Evolutionary conservation across 1,139 yeast species (phyloP).

Genomic region (Protomyces pachydermus): DNA sequence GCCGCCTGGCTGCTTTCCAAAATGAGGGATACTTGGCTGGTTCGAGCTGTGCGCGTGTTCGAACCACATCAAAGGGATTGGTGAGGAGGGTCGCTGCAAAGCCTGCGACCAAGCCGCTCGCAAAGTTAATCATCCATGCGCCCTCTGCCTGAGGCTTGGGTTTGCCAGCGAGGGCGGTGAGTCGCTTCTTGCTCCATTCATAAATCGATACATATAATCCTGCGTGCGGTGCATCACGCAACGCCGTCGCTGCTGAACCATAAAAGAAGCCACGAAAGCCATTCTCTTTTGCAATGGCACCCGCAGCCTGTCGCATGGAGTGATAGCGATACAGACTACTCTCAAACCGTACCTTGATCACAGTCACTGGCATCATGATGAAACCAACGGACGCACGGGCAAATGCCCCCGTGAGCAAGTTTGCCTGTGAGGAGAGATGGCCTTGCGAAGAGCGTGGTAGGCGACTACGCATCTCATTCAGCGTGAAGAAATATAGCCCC

Average conservation of each 20-base stretch:
- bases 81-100: slow-evolving; percentile 77
- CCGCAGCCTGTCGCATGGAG: slow-evolving; percentile 59
- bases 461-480: slow-evolving; percentile 43
- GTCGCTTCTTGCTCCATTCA: slow-evolving; percentile 30
- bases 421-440: slow-evolving; percentile 56
- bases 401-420: slow-evolving; percentile 68
- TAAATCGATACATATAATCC: slow-evolving; percentile 68
- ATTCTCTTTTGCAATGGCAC: slow-evolving; percentile 50
- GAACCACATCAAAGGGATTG: slow-evolving; percentile 92
- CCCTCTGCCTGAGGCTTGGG: not conserved
- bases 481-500: slow-evolving; percentile 70
- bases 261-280: slow-evolving; percentile 68
- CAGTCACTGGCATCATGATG: slow-evolving; percentile 94
- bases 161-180: slow-evolving; percentile 31
- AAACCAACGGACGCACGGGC: slow-evolving; percentile 81
- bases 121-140: slow-evolving; percentile 60
- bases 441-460: slow-evolving; percentile 44
- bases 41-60: slow-evolving; percentile 77
- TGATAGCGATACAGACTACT: slow-evolving; percentile 60
- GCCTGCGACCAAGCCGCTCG: slow-evolving; percentile 72
- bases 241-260: slow-evolving; percentile 82
- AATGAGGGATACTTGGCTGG: slow-evolving; percentile 38
- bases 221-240: slow-evolving; percentile 94
- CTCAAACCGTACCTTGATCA: slow-evolving; percentile 72
- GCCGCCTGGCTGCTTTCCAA: slow-evolving; percentile 40